Evolutionary conservation across 2,329 filamentous ascomycete genomes (phyloP), one percentile per base, ranked within the genome.

Genomic region (Amauroascus verrucosus): DNA sequence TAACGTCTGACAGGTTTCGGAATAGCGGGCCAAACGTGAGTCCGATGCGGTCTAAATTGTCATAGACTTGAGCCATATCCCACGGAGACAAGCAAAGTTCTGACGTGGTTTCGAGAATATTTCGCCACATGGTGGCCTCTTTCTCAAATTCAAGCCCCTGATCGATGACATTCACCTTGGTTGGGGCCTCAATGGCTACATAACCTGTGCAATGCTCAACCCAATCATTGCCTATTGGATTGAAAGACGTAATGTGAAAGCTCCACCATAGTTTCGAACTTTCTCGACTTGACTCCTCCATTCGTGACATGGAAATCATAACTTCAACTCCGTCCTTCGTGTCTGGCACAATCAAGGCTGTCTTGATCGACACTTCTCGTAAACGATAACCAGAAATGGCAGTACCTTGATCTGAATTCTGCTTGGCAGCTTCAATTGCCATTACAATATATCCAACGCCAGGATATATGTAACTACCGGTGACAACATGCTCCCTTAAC

Each of bases 181-280:
- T 6, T 32, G 37, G 14, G 22, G 35, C 13, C 8, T 68, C 63
- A 6, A 63, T 54, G 5, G 58, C 53, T 18, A 70, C 61, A 30
- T 63, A 58, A 0, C 67, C 68, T 35, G 57, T 59, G 54, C 67
- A 68, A 54, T 70, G 65, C 43, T 70, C 64, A 24, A 61, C 63
- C 68, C 67, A 70, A 11, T 62, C 56, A 18, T 64, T 59, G 8
- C 59, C 61, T 8, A 56, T 57, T 3, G 57, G 51, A 48, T 64
- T 63, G 53, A 65, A 67, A 1, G 66, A 68, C 49, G 57, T 60
- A 18, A 68, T 61, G 3, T 60, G 56, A 50, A 68, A 69, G n/a
- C 59, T 59, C 6, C 57, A 61, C 65, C 64, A 67, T 1, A 51
- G 40, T 16, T 55, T 57, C 6, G 60, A 59, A n/a, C 48, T 33